A percentile compares a stretch with the other conserved stretches of the same genome.
phyloP scores from a whole-genome alignment of 202 grass and related monocot genomes.

The Panicum hallii region DNA sequence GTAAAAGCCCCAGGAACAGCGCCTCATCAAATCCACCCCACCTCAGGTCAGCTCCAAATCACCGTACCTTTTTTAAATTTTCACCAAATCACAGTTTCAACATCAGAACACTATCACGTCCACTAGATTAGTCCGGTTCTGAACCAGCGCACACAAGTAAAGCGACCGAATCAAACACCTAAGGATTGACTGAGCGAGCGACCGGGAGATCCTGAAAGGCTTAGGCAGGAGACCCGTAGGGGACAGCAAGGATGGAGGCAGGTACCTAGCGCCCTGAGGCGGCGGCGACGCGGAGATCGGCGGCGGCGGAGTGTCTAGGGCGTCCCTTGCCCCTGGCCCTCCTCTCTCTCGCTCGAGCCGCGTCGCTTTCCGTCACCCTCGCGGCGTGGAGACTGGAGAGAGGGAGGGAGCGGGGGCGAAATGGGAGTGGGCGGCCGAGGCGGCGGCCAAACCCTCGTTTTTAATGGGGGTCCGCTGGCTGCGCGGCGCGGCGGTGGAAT shows the following conservation, averaged over 20 bases:
- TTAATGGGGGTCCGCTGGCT: slow-evolving; percentile 34
- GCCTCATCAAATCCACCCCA: background rate
- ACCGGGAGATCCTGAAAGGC: background rate
- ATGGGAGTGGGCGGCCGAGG: slow-evolving; percentile 28
- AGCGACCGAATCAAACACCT: background rate
- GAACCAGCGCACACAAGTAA: background rate
- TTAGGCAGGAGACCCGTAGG: background rate
- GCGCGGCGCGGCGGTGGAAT: background rate
- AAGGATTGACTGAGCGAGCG: background rate
- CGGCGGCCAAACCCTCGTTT: slow-evolving; percentile 44
- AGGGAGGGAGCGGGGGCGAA: background rate
- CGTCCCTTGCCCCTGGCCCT: background rate
- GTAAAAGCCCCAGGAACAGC: background rate
- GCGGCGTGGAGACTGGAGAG: slow-evolving; percentile 6
- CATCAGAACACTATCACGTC: background rate
- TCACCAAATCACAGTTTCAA: background rate
- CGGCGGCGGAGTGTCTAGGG: background rate
- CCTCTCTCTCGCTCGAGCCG: background rate
- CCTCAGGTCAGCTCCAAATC: background rate
- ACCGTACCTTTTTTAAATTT: background rate
- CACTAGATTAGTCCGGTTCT: background rate
- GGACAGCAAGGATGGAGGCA: background rate
- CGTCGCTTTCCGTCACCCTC: slow-evolving; percentile 31
- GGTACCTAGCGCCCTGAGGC: slow-evolving; percentile 8
- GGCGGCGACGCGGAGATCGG: slow-evolving; percentile 16